phyloP scores from a whole-genome alignment of 2,329 filamentous ascomycete genomes.

The Malbranchea cinnamomea region DNA sequence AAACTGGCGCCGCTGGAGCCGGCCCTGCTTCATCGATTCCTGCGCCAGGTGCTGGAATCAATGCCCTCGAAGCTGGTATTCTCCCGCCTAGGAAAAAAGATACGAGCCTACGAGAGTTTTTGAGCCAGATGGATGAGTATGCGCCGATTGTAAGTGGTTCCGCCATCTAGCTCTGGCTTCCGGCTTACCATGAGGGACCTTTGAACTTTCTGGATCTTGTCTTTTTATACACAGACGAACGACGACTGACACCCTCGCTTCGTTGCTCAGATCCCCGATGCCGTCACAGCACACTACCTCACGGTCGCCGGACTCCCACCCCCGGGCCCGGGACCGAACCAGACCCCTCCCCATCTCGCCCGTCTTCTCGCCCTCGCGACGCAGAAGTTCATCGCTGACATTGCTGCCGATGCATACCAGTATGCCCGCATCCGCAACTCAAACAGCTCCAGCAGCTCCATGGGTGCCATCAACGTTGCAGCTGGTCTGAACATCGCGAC shows the following conservation, averaged over 20 bases:
- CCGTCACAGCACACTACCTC: constrained; percentile 95
- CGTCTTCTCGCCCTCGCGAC: constrained; percentile 93
- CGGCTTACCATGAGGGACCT: neutral
- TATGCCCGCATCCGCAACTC: constrained; percentile 92
- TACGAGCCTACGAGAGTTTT: constrained; percentile 77
- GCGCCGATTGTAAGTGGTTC: constrained; percentile 69
- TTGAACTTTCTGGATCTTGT: constrained; percentile 1
- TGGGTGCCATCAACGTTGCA: constrained; percentile 66
- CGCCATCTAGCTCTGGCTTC: constrained; percentile 1
- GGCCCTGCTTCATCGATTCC: constrained; percentile 9
- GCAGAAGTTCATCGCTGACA: constrained; percentile 96
- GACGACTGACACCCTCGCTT: too few species aligned
- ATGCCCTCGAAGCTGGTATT: constrained; percentile 34
- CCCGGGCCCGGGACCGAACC: constrained; percentile 68
- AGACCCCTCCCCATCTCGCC: constrained; percentile 61
- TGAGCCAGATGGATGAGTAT: constrained; percentile 95
- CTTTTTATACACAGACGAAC: too few species aligned
- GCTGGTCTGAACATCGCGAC: constrained; percentile 42
- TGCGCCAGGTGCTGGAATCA: constrained; percentile 15
- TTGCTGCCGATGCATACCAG: constrained; percentile 94
- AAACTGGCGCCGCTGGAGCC: constrained; percentile 9
- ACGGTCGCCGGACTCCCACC: constrained; percentile 88
- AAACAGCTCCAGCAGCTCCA: constrained; percentile 77
- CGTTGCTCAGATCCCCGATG: constrained; percentile 87
- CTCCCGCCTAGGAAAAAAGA: constrained; percentile 68